These are phyloP conservation scores for Agaricus subrufescens DNA, from an alignment of 768 basidiomycete species.

Conservation along the genomic window DNA sequence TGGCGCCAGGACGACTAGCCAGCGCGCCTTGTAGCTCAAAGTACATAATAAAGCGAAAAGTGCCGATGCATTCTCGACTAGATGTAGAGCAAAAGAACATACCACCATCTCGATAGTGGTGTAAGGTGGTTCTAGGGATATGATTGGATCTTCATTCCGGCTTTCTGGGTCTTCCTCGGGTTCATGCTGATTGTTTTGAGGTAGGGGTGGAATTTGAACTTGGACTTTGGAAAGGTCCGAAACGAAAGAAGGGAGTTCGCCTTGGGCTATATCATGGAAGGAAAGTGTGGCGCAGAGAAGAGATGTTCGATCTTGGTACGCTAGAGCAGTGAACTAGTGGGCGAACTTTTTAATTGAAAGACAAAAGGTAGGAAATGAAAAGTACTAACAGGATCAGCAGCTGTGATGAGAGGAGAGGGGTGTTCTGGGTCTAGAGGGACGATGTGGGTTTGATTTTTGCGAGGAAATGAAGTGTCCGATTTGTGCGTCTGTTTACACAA, in stretches of 20 bases:
- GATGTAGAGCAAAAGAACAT: conserved; percentile 73
- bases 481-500: conserved; percentile 20
- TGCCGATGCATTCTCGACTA: conserved; percentile 55
- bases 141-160: background rate
- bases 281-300: conserved; percentile 52
- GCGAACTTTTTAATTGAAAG: background rate
- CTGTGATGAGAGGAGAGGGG: conserved; percentile 29
- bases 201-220: background rate
- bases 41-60: conserved; percentile 64
- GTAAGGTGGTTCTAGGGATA: background rate
- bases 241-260: conserved; percentile 36
- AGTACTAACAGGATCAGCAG: conserved; percentile 50
- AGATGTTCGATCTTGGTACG: conserved; percentile 51
- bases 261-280: conserved; percentile 60
- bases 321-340: conserved; percentile 52
- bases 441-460: conserved; percentile 20
- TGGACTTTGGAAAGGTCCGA: conserved; percentile 14
- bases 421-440: conserved; percentile 28
- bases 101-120: conserved; percentile 53
- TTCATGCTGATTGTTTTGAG: background rate
- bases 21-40: conserved; percentile 53
- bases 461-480: conserved; percentile 14
- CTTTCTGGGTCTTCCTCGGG: background rate
- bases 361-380: background rate
- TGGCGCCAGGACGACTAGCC: conserved; percentile 68